Conservation (phyloP, 2,329 filamentous ascomycete species). For the Ophiostoma quercus region DNA sequence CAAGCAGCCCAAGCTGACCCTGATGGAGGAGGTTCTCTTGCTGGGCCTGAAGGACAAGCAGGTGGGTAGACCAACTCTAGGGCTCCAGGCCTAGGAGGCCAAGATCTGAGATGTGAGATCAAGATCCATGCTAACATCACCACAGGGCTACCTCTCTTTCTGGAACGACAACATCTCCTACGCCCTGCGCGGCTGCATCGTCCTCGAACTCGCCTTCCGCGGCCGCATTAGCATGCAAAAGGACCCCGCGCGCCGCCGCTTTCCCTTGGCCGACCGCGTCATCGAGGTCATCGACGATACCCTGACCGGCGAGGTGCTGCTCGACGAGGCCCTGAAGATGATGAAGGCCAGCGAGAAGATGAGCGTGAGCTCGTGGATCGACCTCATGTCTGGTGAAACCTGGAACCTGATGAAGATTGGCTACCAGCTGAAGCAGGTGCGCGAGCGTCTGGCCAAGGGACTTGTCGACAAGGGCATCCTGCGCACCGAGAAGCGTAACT, state of each 20-base stretch:
- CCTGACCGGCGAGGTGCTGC: constrained; percentile 89
- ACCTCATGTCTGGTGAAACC: constrained; percentile 97
- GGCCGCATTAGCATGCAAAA: constrained; percentile 98
- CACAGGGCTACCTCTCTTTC: constrained; percentile 91
- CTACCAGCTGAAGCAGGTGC: constrained; percentile 98
- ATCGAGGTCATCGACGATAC: constrained; percentile 98
- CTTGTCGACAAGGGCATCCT: constrained; percentile 98
- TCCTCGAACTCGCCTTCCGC: constrained; percentile 92
- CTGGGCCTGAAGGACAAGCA: constrained; percentile 98
- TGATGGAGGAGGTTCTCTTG: constrained; percentile 97
- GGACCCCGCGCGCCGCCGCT: constrained; percentile 83
- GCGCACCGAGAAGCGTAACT: constrained; percentile 98
- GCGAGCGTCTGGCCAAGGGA: constrained; percentile 93
- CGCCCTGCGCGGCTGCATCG: constrained; percentile 93
- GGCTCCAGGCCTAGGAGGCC: too few relatives aligned
- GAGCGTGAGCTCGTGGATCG: constrained; percentile 99
- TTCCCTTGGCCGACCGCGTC: constrained; percentile 84
- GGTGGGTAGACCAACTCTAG: constrained; percentile 47
- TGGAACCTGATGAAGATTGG: constrained; percentile 99
- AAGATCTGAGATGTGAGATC: background rate
- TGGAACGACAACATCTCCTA: constrained; percentile 99
- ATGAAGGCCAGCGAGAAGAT: constrained; percentile 99
- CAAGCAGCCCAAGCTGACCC: constrained; percentile 95
- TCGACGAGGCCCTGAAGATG: constrained; percentile 98
- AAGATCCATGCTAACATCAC: background rate